Conservation (phyloP, 2,329 filamentous ascomycete genomes). For the Aspergillus latus region DNA sequence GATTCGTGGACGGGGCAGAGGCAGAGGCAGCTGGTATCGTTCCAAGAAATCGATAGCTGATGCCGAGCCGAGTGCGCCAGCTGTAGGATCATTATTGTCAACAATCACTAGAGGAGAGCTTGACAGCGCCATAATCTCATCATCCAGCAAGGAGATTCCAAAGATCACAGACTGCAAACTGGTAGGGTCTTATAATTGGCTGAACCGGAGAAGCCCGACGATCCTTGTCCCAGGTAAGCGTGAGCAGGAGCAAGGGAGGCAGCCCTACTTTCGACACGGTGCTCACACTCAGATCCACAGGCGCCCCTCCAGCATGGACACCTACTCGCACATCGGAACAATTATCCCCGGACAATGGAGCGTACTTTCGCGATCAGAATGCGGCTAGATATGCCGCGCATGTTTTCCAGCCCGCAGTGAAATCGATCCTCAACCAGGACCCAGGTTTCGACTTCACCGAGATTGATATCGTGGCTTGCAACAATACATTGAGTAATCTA, state of each 20-base stretch:
- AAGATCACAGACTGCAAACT: constrained; percentile 7
- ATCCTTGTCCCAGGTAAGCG: constrained; percentile 12
- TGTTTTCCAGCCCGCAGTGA: constrained; percentile 48
- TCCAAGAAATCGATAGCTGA: neutral
- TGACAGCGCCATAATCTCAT: neutral
- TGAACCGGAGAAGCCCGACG: constrained; percentile 2
- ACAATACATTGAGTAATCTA: constrained; percentile 62
- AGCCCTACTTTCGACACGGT: neutral
- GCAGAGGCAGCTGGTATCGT: neutral
- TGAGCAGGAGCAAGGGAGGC: neutral
- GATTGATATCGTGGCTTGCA: constrained; percentile 61
- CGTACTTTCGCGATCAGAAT: constrained; percentile 48
- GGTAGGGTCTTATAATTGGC: constrained; percentile 14
- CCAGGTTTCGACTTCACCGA: constrained; percentile 34
- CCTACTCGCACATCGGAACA: constrained; percentile 37
- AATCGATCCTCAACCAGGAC: constrained; percentile 42
- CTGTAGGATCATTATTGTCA: constrained; percentile 5
- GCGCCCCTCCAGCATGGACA: constrained; percentile 54
- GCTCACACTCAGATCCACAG: constrained; percentile 30
- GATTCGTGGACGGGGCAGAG: neutral
- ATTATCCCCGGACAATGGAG: constrained; percentile 46
- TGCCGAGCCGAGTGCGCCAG: neutral
- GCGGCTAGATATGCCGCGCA: constrained; percentile 36
- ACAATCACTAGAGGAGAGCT: constrained; percentile 6
- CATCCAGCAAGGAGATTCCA: neutral